A percentile compares a stretch with the other conserved stretches of the same genome.
Conservation (phyloP, 2,329 filamentous ascomycete species). For the Graphilbum sp. region DNA sequence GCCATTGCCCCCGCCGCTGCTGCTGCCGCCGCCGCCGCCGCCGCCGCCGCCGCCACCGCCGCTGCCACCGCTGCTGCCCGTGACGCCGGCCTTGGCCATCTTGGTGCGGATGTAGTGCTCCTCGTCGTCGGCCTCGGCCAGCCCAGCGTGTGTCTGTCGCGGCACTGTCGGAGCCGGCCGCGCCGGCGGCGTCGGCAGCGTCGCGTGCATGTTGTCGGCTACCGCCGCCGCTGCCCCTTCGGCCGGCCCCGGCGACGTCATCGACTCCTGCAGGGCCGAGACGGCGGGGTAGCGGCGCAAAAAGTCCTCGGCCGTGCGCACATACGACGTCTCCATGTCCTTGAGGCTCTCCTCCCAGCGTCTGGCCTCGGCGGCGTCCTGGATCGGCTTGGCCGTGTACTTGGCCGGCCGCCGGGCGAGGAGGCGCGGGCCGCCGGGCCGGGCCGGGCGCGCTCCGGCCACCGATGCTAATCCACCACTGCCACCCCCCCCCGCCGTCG, state of each 20-base stretch:
- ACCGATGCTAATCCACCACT: constrained; percentile 4
- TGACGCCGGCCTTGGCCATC: constrained; percentile 19
- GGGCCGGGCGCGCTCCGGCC: constrained; percentile 3
- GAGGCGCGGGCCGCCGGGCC: constrained; percentile 8
- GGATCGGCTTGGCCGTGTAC: constrained; percentile 48
- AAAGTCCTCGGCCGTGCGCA: constrained; percentile 69
- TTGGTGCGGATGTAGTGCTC: constrained; percentile 22
- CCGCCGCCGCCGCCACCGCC: neutral
- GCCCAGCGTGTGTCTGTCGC: constrained; percentile 63
- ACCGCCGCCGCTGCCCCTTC: neutral
- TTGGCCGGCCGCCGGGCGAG: constrained; percentile 22
- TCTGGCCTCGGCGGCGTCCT: constrained; percentile 57
- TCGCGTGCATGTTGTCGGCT: constrained; percentile 13
- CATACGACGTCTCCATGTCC: constrained; percentile 35
- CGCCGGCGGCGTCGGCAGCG: constrained; percentile 39
- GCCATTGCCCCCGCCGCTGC: neutral
- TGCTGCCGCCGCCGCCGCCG: constrained; percentile 32
- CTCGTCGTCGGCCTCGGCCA: constrained; percentile 27
- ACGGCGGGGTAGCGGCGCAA: constrained; percentile 64
- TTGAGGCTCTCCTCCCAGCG: constrained; percentile 65
- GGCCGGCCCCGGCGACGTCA: constrained; percentile 25
- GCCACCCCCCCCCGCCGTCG: constrained; percentile 8
- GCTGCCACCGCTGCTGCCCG: constrained; percentile 16
- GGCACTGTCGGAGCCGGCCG: constrained; percentile 54
- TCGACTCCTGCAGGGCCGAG: constrained; percentile 42